Evolutionary conservation across 148 eudicot species (phyloP).

Genomic region (Vaccinium macrocarpon): DNA sequence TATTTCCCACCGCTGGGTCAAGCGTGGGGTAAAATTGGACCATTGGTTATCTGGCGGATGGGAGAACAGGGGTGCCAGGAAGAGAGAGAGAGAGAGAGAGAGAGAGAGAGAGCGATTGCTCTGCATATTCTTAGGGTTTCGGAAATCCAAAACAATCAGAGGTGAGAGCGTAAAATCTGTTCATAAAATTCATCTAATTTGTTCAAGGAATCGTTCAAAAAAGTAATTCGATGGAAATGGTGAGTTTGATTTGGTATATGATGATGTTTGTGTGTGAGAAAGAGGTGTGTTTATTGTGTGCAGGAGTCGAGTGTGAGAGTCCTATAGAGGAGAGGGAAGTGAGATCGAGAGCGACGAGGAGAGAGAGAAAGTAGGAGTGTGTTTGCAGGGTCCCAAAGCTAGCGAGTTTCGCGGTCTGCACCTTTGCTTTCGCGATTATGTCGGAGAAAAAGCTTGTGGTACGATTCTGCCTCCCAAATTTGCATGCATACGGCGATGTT

Average conservation of each 20-base stretch:
- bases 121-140: slow-evolving; percentile 6
- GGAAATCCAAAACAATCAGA: slow-evolving; percentile 8
- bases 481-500: neutral
- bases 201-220: slow-evolving; percentile 6
- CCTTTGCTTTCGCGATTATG: slow-evolving; percentile 22
- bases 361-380: slow-evolving; percentile 13
- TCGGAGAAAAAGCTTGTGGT: slow-evolving; percentile 94
- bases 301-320: slow-evolving; percentile 91
- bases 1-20: neutral
- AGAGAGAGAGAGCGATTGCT: neutral
- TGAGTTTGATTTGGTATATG: slow-evolving; percentile 38
- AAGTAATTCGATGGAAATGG: slow-evolving; percentile 15
- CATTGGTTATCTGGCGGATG: neutral
- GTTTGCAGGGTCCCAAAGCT: neutral
- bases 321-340: slow-evolving; percentile 36
- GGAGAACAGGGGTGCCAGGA: slow-evolving; percentile 11
- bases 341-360: slow-evolving; percentile 30
- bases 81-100: slow-evolving; percentile 4
- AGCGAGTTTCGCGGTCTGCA: neutral
- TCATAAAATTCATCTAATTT: neutral
- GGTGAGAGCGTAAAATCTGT: slow-evolving; percentile 18
- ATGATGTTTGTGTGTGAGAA: slow-evolving; percentile 82
- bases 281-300: slow-evolving; percentile 91
- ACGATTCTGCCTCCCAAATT: slow-evolving; percentile 23
- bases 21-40: neutral